Evolutionary conservation across 1,139 yeast genomes (phyloP).

Genomic region (Candida tunisiensis): DNA sequence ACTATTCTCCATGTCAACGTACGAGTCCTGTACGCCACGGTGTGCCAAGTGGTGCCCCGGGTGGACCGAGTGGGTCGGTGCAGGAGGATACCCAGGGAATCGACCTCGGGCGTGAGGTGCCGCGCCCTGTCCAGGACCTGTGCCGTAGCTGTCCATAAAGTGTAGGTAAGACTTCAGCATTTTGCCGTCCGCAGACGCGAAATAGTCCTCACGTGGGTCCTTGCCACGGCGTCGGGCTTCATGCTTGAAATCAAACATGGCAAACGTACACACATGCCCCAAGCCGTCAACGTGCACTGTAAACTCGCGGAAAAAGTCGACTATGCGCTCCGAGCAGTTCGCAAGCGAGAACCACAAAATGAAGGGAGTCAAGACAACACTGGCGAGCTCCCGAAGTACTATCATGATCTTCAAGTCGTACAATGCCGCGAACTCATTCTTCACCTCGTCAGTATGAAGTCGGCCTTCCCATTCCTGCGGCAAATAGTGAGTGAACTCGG

Average conservation of each 20-base stretch:
- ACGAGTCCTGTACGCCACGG: neutral
- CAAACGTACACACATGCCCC: conserved; percentile 88
- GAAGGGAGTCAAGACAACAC: conserved; percentile 74
- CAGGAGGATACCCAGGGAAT: neutral
- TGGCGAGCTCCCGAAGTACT: conserved; percentile 62
- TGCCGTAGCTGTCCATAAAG: conserved; percentile 72
- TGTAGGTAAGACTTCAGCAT: conserved; percentile 85
- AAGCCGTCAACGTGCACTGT: conserved; percentile 86
- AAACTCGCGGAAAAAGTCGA: conserved; percentile 81
- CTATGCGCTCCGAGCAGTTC: conserved; percentile 48
- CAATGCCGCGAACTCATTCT: conserved; percentile 62
- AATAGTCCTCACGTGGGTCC: no score
- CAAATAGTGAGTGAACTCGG: conserved; percentile 77
- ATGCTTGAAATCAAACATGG: conserved; percentile 64
- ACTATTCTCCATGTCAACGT: conserved; percentile 8
- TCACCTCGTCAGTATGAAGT: conserved; percentile 66
- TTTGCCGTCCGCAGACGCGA: conserved; percentile 54
- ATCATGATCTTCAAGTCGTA: conserved; percentile 60
- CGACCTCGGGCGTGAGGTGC: conserved; percentile 3
- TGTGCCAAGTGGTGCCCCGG: neutral
- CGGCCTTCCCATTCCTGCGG: conserved; percentile 79
- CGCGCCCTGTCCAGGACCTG: conserved; percentile 13
- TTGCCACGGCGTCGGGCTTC: no score
- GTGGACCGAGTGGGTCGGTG: neutral
- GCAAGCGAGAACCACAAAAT: conserved; percentile 76